A percentile compares a stretch with the other conserved stretches of the same genome.
Evolutionary conservation across 2,329 filamentous ascomycete genomes (phyloP).

Genomic region (Neopestalotiopsis clavispora): DNA sequence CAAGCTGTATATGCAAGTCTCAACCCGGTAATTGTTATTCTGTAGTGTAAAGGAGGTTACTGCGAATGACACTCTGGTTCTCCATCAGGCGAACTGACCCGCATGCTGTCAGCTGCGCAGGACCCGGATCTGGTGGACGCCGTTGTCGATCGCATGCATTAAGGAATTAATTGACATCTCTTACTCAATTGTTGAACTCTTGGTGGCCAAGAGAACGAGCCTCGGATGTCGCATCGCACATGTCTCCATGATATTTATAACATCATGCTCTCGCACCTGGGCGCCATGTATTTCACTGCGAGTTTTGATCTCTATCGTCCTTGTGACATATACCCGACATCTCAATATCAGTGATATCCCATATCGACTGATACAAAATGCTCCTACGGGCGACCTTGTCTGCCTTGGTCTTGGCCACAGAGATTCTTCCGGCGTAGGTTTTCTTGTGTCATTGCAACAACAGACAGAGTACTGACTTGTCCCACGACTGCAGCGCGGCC

Average conservation of each 20-base stretch:
- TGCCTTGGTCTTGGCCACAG: background rate
- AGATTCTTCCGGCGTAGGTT: background rate
- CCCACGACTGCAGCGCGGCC: background rate
- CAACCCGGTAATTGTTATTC: background rate
- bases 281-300: background rate
- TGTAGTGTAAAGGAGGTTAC: background rate
- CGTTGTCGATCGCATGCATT: conserved; percentile 9
- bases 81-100: background rate
- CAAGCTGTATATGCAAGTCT: background rate
- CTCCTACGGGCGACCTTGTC: background rate
- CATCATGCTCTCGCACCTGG: background rate
- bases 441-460: background rate
- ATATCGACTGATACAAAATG: background rate
- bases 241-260: background rate
- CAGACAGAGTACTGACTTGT: background rate
- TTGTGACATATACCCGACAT: background rate
- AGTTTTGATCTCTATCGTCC: background rate
- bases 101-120: background rate
- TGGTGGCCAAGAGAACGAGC: background rate
- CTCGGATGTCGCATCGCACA: background rate
- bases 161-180: conserved; percentile 2
- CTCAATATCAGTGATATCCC: background rate
- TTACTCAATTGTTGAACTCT: background rate
- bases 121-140: background rate
- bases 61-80: background rate